Evolutionary conservation across 768 basidiomycete species (phyloP), one percentile per base, ranked within the genome.

Genomic region (Phanerochaete carnosa): DNA sequence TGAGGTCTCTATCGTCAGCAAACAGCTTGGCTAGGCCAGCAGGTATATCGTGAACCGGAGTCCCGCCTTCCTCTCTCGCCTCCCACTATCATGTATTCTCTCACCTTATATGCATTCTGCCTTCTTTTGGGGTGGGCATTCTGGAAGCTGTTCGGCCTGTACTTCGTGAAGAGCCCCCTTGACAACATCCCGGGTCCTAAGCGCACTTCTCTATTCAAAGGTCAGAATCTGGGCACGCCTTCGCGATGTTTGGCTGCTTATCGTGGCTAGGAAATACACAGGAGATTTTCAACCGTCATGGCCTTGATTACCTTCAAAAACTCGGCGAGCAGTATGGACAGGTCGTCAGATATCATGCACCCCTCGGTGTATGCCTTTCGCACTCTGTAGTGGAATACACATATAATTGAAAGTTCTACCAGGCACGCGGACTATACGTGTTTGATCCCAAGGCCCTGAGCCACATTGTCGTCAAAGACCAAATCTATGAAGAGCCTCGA

Each of bases 371-470:
- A 43, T 62, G 64, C 43, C 59, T 46, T 35, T 32, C 45, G 26
- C 12, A 5, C 12, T 35, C 19, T 22, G 23, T 43, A 12, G 7
- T 22, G 12, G 22, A 30, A 37, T 32, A 29, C 47, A 56, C 8
- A 33, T n/a, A 29, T 23, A n/a, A n/a, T 19, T 19, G 2, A 16
- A 32, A 47, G 13, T 29, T 29, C 52, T 9, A 7, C 43, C 28
- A 58, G 67, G 73, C 74, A 68, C 70, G 57, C 65, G 71, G 37
- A 50, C 67, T 82, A 6, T 76, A 76, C 58, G 72, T 79, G 0
- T 78, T 68, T 55, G 81, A 83, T 60, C 79, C 80, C 1, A 76
- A 72, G 39, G 81, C 80, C 1, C 61, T 83, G 57, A 73, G 80
- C 56, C 76, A 77, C 58, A 79, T 83, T 25, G 50, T 80, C 26